Conservation (phyloP, 352 stramenopile species). For the Phytophthora boehmeriae region DNA sequence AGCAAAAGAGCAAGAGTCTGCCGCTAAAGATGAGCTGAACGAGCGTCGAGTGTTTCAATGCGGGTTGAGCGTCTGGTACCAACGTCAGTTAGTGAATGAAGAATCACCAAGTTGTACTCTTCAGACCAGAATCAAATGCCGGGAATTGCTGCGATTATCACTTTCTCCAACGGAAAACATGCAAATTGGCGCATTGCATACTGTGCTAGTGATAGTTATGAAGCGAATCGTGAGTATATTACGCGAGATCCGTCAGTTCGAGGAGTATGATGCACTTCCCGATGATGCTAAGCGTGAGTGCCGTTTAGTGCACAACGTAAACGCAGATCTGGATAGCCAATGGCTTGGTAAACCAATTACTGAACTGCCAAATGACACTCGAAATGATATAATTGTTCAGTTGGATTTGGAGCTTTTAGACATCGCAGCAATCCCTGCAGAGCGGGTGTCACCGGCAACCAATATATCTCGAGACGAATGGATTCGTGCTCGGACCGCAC, state of each 20-base stretch:
- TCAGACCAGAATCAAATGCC: constrained; percentile 47
- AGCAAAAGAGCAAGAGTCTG: not conserved
- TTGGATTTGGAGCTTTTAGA: constrained; percentile 74
- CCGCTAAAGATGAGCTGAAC: not conserved
- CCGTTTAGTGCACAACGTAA: constrained; percentile 58
- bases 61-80: constrained; percentile 45
- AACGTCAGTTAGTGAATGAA: constrained; percentile 22
- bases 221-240: constrained; percentile 60
- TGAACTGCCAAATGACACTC: constrained; percentile 52
- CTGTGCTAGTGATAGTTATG: constrained; percentile 54
- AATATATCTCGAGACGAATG: constrained; percentile 52
- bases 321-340: constrained; percentile 46
- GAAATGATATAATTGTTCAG: constrained; percentile 62
- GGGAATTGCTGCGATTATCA: constrained; percentile 51
- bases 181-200: constrained; percentile 67
- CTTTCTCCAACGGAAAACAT: constrained; percentile 64
- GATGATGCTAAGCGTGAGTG: constrained; percentile 57
- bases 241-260: constrained; percentile 62
- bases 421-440: constrained; percentile 37
- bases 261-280: constrained; percentile 59
- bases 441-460: constrained; percentile 14
- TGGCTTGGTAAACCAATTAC: constrained; percentile 62
- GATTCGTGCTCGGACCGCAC: constrained; percentile 44
- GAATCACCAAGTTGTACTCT: constrained; percentile 12
- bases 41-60: constrained; percentile 8